Evolutionary conservation across 2,329 filamentous ascomycete species (phyloP).

Genomic region (Colletotrichum zoysiae): DNA sequence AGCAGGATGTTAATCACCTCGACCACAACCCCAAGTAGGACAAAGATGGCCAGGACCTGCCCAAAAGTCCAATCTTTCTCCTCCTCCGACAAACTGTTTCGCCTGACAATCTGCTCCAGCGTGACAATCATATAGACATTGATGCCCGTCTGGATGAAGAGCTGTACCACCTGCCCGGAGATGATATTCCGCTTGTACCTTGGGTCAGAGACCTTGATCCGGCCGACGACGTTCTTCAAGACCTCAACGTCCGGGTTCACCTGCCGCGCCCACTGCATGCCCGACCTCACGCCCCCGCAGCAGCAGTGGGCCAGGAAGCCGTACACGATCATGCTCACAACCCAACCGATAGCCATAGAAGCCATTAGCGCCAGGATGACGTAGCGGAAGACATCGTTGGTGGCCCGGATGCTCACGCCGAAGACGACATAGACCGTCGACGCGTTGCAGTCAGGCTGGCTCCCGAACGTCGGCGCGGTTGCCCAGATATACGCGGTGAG

Average conservation of each 20-base stretch:
- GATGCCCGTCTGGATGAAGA: conserved; percentile 1
- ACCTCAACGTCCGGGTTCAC: neutral
- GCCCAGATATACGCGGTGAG: conserved; percentile 9
- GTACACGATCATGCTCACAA: neutral
- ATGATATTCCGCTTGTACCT: neutral
- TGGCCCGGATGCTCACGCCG: conserved; percentile 1
- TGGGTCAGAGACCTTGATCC: conserved; percentile 2
- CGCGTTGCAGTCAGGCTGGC: neutral
- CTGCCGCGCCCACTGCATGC: neutral
- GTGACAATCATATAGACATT: conserved; percentile 1
- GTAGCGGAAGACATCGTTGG: conserved; percentile 8
- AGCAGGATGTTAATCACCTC: neutral
- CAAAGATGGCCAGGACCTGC: neutral
- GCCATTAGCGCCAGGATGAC: conserved; percentile 1
- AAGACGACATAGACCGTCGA: conserved; percentile 7
- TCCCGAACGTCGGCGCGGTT: conserved; percentile 5
- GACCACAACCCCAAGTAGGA: neutral
- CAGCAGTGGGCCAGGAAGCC: neutral
- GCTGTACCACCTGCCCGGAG: neutral
- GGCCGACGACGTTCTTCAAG: neutral
- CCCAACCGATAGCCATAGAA: neutral
- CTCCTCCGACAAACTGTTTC: neutral
- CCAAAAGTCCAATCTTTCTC: neutral
- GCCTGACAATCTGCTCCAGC: neutral
- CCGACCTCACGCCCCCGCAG: neutral